Base-by-base conservation (phyloP, 257 asterid genomes). In the Ilex asprella region DNA sequence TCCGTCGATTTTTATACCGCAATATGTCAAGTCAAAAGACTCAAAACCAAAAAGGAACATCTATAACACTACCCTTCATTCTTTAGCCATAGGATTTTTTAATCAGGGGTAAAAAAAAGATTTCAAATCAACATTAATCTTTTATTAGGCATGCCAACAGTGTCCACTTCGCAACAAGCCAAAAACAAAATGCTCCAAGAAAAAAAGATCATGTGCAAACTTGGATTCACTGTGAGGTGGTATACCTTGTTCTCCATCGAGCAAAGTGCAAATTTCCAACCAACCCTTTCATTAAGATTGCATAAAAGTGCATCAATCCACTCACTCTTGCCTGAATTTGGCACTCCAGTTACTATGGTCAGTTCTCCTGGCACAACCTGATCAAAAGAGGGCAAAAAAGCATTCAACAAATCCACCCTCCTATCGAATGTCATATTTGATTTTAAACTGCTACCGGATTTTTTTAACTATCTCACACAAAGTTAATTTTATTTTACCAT, bases 291-390 rank as follows among this genome's bases (percentile, higher is more conserved):
- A 71, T 89, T 93, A 70, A 93, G 94, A 74, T 93, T 93, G 88
- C 95, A 85, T 65, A 93, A 51, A 60, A 93, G 94, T 71, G 99
- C 96, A 76, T 93, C 97, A 71, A 93, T 93, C 99, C 99, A 93
- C 75, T 93, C 99, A 70, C 99, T 89, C 89, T 93, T 93, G 69
- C 97, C 99, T 12, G 99, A 93, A 84, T 93, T 93, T 29, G 99
- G 99, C 66, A 93, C 95, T 67, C 99, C 99, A 30, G 99, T 89
- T 56, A 93, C 90, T 65, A 93, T 69, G 57, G 97, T 89, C 77
- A 93, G 72, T 78, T 93, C 99, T 53, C 99, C 99, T 1, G 97
- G 99, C 63, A 93, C 94, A 69, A 89, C 94, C 99, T 93, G 86
- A 66, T 9, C 62, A 59, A 66, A 62, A 47, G 56, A 43, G 10